These are phyloP conservation scores for Wickerhamiella sergipiensis DNA, from an alignment of 805 yeast genomes.

Conservation along the genomic window DNA sequence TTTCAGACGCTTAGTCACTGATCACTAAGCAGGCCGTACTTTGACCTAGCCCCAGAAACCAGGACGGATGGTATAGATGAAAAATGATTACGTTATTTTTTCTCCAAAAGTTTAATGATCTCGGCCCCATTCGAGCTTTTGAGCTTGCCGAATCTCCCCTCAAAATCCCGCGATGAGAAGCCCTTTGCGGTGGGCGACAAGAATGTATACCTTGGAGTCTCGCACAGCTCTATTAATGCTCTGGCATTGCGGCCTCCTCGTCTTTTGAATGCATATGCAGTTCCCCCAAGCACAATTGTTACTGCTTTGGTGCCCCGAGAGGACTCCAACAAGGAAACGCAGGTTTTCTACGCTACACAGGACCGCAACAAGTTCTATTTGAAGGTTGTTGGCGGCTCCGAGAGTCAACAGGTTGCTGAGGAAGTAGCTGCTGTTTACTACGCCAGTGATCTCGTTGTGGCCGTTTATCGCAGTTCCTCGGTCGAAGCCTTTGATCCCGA, in stretches of 20 bases:
- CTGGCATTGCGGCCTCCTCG: conserved; percentile 23
- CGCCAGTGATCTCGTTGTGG: conserved; percentile 3
- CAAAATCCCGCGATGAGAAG: not conserved
- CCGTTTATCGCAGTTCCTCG: not conserved
- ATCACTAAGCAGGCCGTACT: no score
- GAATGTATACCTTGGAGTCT: conserved; percentile 19
- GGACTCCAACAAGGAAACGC: conserved; percentile 1
- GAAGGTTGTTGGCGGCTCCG: conserved; percentile 2
- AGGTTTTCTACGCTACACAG: conserved; percentile 15
- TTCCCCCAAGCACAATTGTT: conserved; percentile 22
- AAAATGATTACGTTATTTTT: not conserved
- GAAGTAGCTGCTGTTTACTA: conserved; percentile 6
- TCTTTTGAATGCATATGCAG: conserved; percentile 21
- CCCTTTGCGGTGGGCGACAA: conserved; percentile 7
- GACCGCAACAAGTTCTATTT: conserved; percentile 21
- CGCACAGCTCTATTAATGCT: conserved; percentile 20
- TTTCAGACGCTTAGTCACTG: no score
- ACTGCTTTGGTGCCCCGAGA: conserved; percentile 13
- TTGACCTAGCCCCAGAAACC: no score
- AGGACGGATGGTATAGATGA: no score
- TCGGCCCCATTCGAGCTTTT: conserved; percentile 17
- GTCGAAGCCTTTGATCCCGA: conserved; percentile 3
- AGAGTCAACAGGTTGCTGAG: conserved; percentile 1
- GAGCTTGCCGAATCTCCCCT: conserved; percentile 13
- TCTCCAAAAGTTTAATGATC: conserved; percentile 10